Evolutionary conservation across 352 stramenopile species (phyloP), one percentile per base, ranked within the genome.

Genomic region (Thraustotheca clavata): DNA sequence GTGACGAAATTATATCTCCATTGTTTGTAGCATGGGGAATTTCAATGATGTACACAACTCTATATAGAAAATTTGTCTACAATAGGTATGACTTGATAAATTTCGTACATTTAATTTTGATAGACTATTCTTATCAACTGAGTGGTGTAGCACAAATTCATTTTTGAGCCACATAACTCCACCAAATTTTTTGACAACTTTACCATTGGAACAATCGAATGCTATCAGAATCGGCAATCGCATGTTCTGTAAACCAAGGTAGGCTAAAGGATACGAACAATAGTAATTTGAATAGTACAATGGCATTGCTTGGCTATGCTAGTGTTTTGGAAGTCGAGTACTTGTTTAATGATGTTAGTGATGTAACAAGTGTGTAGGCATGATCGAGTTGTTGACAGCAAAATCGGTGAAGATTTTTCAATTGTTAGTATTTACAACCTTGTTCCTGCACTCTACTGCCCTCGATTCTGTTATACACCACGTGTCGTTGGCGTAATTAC

Each of bases 171-270:
- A 55, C 41, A 33, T 48, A 4, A 8, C 24, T 3, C 22, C n/a
- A 2, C 39, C 57, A 18, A 65, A 14, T 12, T 55, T 40, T 27
- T 34, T 65, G 16, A 54, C 57, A 14, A 34, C 57, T 27, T 33
- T 65, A 6, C 57, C 57, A 1, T 46, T 65, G 6, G 57, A 65
- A 14, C 57, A 65, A 20, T 22, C 57, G 5, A 52, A 55, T 36
- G 57, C 36, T 7, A 65, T 65, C 57, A 52, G 20, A 26, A 65
- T 65, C 57, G 57, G 57, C 57, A 65, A 54, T 46, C 46, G 39
- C 46, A 65, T 65, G 57, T 65, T 40, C 41, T 65, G 57, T 32
- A 65, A 65, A 35, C 57, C 57, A 20, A 65, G 57, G 57, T 65
- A 55, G n/a, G 5, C 22, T 33, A 52, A 20, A 11, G 12, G 24